phyloP scores from a whole-genome alignment of 768 basidiomycete species.

The Termitomyces heimii region DNA sequence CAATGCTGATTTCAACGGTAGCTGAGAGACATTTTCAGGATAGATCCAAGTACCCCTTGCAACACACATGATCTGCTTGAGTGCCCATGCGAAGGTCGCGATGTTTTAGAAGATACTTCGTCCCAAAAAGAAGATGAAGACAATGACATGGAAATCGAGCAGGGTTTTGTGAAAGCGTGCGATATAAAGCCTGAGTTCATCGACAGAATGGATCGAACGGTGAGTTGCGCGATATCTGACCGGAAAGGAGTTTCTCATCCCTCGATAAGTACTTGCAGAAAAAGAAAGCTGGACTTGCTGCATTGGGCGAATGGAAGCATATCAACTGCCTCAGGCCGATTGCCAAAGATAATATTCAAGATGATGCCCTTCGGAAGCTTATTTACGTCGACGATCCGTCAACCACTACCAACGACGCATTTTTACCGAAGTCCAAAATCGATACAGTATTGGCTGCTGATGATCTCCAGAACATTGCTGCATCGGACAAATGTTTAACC shows the following conservation, averaged over 20 bases:
- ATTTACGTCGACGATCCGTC: conserved; percentile 15
- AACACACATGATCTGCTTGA: conserved; percentile 91
- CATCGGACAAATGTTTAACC: conserved; percentile 25
- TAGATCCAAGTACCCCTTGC: conserved; percentile 72
- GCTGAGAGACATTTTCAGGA: conserved; percentile 91
- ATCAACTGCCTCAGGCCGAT: conserved; percentile 59
- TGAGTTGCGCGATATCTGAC: conserved; percentile 22
- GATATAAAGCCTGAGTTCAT: conserved; percentile 43
- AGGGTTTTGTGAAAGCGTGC: conserved; percentile 63
- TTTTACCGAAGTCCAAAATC: conserved; percentile 6
- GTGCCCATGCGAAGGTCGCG: conserved; percentile 55
- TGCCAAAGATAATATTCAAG: conserved; percentile 48
- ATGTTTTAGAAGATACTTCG: conserved; percentile 18
- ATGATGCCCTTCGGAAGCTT: conserved; percentile 56
- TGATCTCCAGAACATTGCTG: conserved; percentile 40
- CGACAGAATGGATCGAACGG: conserved; percentile 47
- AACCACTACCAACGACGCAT: not conserved
- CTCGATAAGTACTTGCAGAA: conserved; percentile 52
- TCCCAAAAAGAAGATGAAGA: conserved; percentile 19
- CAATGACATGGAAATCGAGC: conserved; percentile 18
- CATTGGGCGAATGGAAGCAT: conserved; percentile 81
- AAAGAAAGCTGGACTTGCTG: conserved; percentile 63
- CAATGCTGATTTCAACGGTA: conserved; percentile 24
- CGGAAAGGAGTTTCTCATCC: conserved; percentile 6
- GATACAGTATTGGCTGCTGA: conserved; percentile 31